These are phyloP conservation scores for Postia placenta DNA, from an alignment of 768 basidiomycete genomes.

Conservation along the genomic window DNA sequence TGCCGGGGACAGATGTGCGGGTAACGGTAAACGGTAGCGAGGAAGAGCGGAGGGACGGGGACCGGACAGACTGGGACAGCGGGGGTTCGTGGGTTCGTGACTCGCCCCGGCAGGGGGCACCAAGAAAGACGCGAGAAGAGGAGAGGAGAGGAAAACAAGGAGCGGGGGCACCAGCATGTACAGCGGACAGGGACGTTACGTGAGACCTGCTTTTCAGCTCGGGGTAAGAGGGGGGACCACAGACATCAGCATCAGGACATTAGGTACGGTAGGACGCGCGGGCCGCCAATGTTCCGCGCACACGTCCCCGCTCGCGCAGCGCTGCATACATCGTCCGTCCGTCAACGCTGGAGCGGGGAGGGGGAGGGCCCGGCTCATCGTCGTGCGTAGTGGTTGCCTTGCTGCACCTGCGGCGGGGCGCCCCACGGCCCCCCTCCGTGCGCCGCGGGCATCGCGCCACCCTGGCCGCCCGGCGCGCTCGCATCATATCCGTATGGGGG, in stretches of 20 bases:
- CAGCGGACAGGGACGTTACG: not conserved
- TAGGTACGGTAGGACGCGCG: not conserved
- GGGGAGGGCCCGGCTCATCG: slow-evolving; percentile 14
- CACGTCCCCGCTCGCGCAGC: not conserved
- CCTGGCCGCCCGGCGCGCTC: slow-evolving; percentile 6
- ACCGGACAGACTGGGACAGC: not conserved
- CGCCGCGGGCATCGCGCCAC: slow-evolving; percentile 9
- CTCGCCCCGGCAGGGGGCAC: too few relatives aligned
- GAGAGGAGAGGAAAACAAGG: not conserved
- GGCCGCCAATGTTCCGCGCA: not conserved
- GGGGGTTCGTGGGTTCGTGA: too few relatives aligned
- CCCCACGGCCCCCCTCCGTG: slow-evolving; percentile 16
- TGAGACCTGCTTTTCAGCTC: not conserved
- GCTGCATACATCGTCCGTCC: not conserved
- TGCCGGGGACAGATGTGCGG: not conserved
- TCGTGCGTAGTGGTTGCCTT: slow-evolving; percentile 20
- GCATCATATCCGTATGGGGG: slow-evolving; percentile 13
- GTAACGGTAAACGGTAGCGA: not conserved
- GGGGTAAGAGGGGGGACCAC: not conserved
- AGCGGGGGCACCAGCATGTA: not conserved
- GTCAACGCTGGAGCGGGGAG: not conserved
- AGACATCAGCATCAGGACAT: not conserved
- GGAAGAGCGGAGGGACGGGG: not conserved
- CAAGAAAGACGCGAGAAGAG: not conserved
- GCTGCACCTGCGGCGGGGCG: slow-evolving; percentile 20